Percentiles rank a stretch among this genome's conserved stretches.
Evolutionary conservation across 2,329 filamentous ascomycete genomes (phyloP).

Genomic region (Stemphylium vesicarium): DNA sequence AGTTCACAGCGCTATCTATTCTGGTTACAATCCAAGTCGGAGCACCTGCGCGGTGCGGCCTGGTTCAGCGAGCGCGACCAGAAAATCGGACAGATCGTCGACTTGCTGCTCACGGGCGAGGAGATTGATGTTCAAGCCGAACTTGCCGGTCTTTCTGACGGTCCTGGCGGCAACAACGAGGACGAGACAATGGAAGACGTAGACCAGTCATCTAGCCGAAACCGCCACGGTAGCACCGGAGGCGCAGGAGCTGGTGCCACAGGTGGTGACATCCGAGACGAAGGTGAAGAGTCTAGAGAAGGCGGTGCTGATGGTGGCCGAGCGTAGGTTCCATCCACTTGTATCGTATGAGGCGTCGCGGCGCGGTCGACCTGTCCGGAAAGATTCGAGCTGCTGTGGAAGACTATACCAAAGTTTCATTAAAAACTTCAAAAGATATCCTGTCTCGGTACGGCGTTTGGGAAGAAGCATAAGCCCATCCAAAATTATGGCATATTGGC

Average conservation of each 20-base stretch:
- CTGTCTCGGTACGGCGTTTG: conserved; percentile 43
- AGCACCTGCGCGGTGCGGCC: conserved; percentile 70
- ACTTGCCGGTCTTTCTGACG: conserved; percentile 65
- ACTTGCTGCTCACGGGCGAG: conserved; percentile 84
- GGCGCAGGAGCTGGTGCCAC: conserved; percentile 87
- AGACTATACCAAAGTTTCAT: conserved; percentile 25
- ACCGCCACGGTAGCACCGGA: conserved; percentile 61
- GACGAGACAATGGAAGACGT: conserved; percentile 69
- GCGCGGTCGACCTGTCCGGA: conserved; percentile 40
- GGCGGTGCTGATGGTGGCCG: conserved; percentile 95
- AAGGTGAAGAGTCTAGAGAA: conserved; percentile 86
- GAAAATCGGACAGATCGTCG: conserved; percentile 86
- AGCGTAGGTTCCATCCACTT: conserved; percentile 83
- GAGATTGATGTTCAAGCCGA: conserved; percentile 80
- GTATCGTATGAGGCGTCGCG: conserved; percentile 43
- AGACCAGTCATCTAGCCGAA: conserved; percentile 48
- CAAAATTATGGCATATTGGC: conserved; percentile 28
- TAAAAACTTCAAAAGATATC: conserved; percentile 21
- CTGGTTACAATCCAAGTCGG: conserved; percentile 92
- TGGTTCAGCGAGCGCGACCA: conserved; percentile 86
- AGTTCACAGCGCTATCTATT: conserved; percentile 92
- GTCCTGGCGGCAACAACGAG: conserved; percentile 62
- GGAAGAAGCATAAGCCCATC: conserved; percentile 29
- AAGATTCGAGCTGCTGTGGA: conserved; percentile 26
- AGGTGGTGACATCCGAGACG: conserved; percentile 88